Evolutionary conservation across 2,329 filamentous ascomycete species (phyloP), one percentile per base, ranked within the genome.

Genomic region (Trichoderma sp.): DNA sequence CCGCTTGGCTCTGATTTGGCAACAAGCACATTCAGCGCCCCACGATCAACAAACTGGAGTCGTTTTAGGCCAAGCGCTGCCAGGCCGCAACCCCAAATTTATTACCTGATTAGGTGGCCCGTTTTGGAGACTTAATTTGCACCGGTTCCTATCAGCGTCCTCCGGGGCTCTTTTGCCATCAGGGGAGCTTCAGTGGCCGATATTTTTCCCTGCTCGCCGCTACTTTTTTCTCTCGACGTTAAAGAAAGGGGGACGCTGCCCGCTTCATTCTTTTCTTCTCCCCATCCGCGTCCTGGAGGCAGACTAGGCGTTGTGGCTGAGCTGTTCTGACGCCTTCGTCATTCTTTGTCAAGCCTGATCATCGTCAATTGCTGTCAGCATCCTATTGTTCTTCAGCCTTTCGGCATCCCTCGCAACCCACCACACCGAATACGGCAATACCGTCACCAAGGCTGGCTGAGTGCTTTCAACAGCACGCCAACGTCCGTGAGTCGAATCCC

Each of bases 341-440:
- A 62, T 30, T 56, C 43, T 57, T 71, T 26, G 69, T 36, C 60
- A 26, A 57, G 61, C 60, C 43, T 34, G 28, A 32, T 66, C 62
- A 56, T 47, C 15, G n/a, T 65, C 69, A 71, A 71, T 71, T 60
- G 69, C 58, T 28, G 66, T 64, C 68, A 58, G 69, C 69, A 71
- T 65, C 62, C 69, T 71, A 66, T 71, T 71, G 69, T 71, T 60
- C 69, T 51, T 47, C 26, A 28, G 24, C 15, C 34, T 34, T 28
- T 66, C n/a, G 24, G 58, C 43, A 39, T 70, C n/a, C 53, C 47
- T 65, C 43, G 30, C 61, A 28, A 32, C 69, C 69, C 61, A 51
- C 61, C 53, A 60, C 69, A 32, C 69, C 61, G 36, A 66, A 64
- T 57, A 34, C 47, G 60, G 51, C 67, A 70, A 70, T 60, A 12